Conservation (phyloP, 192 early-diverging fungal species). For the Lobosporangium transversale region DNA sequence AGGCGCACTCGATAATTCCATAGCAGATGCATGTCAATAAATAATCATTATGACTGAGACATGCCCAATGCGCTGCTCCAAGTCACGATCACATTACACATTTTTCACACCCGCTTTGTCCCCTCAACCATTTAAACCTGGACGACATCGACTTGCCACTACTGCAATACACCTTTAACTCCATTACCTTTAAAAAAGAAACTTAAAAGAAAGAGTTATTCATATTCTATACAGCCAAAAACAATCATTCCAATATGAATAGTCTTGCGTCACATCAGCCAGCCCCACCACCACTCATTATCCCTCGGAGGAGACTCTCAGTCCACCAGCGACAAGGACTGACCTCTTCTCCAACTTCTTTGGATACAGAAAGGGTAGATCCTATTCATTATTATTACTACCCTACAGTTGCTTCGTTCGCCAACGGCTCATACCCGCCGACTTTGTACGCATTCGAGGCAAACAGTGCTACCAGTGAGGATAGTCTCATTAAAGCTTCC, state of each 20-base stretch:
- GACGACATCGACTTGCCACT: too few species aligned
- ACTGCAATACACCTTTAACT: too few species aligned
- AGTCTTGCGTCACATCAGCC: conserved; percentile 1
- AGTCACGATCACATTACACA: conserved; percentile 1
- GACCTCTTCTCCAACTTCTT: not conserved
- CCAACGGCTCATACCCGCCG: too few species aligned
- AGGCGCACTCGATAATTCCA: conserved; percentile 17
- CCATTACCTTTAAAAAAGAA: conserved; percentile 1
- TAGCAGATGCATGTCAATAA: not conserved
- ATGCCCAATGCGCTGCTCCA: not conserved
- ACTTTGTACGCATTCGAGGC: too few species aligned
- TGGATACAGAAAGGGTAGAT: not conserved
- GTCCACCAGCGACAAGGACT: not conserved
- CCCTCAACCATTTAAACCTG: too few species aligned
- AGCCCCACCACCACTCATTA: not conserved
- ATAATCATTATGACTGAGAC: too few species aligned
- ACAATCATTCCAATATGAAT: too few species aligned
- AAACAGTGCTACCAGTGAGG: too few species aligned
- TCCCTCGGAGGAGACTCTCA: conserved; percentile 1
- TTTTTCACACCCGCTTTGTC: too few species aligned
- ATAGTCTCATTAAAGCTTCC: not conserved
- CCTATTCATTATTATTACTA: conserved; percentile 4
- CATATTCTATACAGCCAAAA: too few species aligned
- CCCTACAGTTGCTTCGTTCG: not conserved
- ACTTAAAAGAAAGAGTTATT: too few species aligned